Evolutionary conservation across 371 early-diverging fungal genomes (phyloP).

Genomic region (Coemansia sp.): DNA sequence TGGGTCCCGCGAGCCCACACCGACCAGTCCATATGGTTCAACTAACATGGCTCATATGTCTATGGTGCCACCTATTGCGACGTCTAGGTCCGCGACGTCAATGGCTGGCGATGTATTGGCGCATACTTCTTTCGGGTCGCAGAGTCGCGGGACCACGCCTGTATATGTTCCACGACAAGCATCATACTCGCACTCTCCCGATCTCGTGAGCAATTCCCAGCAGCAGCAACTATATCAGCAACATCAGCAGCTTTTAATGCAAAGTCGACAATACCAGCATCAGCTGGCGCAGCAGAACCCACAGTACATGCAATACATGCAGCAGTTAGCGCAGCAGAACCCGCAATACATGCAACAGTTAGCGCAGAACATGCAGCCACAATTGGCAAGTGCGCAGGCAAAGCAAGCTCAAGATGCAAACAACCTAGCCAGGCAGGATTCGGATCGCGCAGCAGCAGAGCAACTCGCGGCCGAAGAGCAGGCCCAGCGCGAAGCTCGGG

Average conservation of each 20-base stretch:
- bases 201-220: neutral
- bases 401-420: neutral
- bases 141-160: neutral
- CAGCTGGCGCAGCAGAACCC: constrained; percentile 8
- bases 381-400: neutral
- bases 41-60: neutral
- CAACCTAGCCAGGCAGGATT: neutral
- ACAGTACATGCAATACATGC: neutral
- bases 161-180: neutral
- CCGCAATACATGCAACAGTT: neutral
- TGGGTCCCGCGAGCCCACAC: neutral
- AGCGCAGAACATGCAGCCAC: neutral
- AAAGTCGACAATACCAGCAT: constrained; percentile 2
- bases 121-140: neutral
- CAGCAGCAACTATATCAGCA: constrained; percentile 1
- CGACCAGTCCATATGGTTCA: neutral
- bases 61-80: neutral
- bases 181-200: neutral
- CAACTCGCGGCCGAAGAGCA: neutral
- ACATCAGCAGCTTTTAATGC: neutral
- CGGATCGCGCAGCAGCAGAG: neutral
- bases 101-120: neutral
- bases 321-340: neutral
- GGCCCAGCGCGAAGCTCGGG: neutral
- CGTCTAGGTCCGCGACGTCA: neutral